Evolutionary conservation across 257 asterid species (phyloP), one percentile per base, ranked within the genome.

Genomic region (Haberlea rhodopensis): DNA sequence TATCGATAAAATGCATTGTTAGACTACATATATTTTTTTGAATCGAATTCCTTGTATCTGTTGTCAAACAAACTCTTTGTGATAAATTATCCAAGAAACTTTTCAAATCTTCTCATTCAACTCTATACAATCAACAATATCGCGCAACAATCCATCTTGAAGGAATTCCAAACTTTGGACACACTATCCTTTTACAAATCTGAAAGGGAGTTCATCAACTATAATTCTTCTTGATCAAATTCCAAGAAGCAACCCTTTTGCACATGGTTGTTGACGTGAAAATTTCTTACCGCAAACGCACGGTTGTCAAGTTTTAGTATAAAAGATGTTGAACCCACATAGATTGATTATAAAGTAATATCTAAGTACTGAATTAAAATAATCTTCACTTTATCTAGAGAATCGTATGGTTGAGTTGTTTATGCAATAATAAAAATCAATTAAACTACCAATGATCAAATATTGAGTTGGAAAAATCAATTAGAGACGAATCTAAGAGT

Each of bases 21-120:
- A 59, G 11, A 37, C 27, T n/a, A 37, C 45, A 66, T 31, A 54
- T 66, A 66, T 5, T 57, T 43, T 37, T 54, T 54, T 66, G 71
- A 6, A 34, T 5, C 5, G 71, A 54, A 11, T 9, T 55, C 64
- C 45, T 54, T 25, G 54, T 54, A 24, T 66, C 56, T 1, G 56
- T 54, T 3, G 63, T 54, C 11, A 66, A 51, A 66, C 45, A 66
- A 24, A 55, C 40, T 32, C 56, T 54, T 27, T 11, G 57, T 20
- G n/a, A 18, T 9, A 54, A 63, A 23, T 23, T 24, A 6, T n/a
- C 21, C 18, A 48, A 49, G 18, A 0, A 15, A 25, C 23, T 2
- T 18, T 19, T 66, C 54, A 66, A 28, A 3, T 28, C 52, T 5
- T 22, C 18, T 31, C 27, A 31, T 23, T 65, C 63, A 5, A 8